These are phyloP conservation scores for Eucalyptus leucophloia DNA, from an alignment of 345 rosid genomes.

Conservation along the genomic window DNA sequence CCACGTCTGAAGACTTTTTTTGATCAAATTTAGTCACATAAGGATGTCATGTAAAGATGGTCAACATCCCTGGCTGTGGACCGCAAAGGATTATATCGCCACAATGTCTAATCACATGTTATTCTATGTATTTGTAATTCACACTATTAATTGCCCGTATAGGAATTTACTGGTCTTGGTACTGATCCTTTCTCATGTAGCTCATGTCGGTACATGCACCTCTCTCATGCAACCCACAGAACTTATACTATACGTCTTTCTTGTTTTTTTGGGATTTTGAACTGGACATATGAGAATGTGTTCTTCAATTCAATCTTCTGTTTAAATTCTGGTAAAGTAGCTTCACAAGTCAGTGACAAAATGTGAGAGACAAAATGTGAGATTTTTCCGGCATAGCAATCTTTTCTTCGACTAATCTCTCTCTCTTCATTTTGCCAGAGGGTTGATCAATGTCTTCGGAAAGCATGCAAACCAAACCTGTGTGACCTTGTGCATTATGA, in stretches of 20 bases:
- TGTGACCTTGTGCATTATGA: conserved; percentile 64
- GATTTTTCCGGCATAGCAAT: no score
- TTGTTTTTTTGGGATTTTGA: no score
- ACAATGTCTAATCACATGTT: neutral
- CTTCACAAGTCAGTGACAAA: neutral
- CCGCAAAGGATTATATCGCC: neutral
- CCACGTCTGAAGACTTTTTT: neutral
- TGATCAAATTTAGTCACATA: no score
- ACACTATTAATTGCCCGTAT: neutral
- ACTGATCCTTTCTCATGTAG: neutral
- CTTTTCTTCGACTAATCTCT: neutral
- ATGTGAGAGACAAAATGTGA: no score
- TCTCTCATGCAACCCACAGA: neutral
- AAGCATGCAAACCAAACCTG: accelerated
- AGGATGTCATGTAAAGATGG: neutral
- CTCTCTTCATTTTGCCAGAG: conserved; percentile 28
- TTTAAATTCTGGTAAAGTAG: neutral
- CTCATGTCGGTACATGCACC: neutral
- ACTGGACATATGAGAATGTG: neutral
- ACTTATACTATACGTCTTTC: no score
- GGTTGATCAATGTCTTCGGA: conserved; percentile 67
- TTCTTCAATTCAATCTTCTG: neutral
- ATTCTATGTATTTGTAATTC: neutral
- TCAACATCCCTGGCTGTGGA: neutral
- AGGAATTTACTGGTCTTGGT: neutral